Evolutionary conservation across 2,329 filamentous ascomycete genomes (phyloP).

Genomic region (Diaporthe nobilis): DNA sequence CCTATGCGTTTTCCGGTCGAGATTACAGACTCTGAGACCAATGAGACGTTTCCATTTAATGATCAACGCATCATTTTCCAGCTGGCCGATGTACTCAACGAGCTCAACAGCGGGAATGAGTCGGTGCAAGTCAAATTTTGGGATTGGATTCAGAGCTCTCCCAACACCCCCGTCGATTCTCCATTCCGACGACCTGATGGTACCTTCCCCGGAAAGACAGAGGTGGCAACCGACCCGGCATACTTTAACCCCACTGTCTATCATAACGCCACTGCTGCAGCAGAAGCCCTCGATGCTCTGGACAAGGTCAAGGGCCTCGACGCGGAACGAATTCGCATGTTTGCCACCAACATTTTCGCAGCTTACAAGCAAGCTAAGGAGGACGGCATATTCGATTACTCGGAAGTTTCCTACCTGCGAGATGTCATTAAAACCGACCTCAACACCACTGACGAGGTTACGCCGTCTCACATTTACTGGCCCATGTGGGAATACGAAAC

Average conservation of each 20-base stretch:
- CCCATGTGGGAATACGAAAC: slow-evolving; percentile 52
- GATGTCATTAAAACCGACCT: slow-evolving; percentile 52
- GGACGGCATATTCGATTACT: slow-evolving; percentile 49
- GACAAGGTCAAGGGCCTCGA: slow-evolving; percentile 48
- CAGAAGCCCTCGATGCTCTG: slow-evolving; percentile 45
- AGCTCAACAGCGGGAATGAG: slow-evolving; percentile 53
- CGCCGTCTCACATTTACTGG: slow-evolving; percentile 42
- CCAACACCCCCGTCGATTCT: slow-evolving; percentile 51
- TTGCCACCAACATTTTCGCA: slow-evolving; percentile 48
- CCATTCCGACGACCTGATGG: slow-evolving; percentile 31
- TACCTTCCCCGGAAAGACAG: neutral
- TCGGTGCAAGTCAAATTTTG: slow-evolving; percentile 56
- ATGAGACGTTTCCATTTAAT: slow-evolving; percentile 57
- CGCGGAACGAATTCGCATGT: slow-evolving; percentile 45
- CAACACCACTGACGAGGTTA: slow-evolving; percentile 55
- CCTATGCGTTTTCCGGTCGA: slow-evolving; percentile 60
- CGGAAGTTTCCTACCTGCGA: slow-evolving; percentile 51
- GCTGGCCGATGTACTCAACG: slow-evolving; percentile 56
- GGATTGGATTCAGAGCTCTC: slow-evolving; percentile 55
- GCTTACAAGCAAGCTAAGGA: slow-evolving; percentile 51
- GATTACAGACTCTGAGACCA: slow-evolving; percentile 56
- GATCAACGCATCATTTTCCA: slow-evolving; percentile 61
- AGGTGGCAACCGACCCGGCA: neutral
- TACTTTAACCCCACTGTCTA: neutral
- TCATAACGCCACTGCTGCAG: slow-evolving; percentile 38